A percentile compares a stretch with the other conserved stretches of the same genome.
phyloP scores from a whole-genome alignment of 108 stramenopile species.

The Mediolabrus comicus region DNA sequence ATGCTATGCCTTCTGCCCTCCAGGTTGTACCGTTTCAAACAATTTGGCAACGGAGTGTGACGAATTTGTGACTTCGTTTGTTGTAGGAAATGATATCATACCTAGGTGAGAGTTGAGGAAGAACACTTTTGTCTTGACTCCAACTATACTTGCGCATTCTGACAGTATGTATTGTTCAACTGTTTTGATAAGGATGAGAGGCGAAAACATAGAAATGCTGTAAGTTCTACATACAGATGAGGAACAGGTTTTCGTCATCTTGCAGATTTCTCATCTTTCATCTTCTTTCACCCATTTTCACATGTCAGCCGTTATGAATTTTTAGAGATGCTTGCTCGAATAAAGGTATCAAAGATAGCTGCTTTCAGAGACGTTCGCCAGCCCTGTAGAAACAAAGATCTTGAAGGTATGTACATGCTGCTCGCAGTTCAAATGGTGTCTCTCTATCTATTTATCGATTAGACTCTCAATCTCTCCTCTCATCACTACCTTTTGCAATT shows the following conservation, averaged over 20 bases:
- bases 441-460: background rate
- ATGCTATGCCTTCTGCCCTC: slow-evolving; percentile 32
- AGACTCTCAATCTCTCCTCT: background rate
- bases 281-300: background rate
- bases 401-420: background rate
- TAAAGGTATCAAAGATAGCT: slow-evolving; percentile 9
- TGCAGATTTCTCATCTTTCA: background rate
- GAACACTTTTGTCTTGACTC: too few species aligned
- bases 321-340: slow-evolving; percentile 8
- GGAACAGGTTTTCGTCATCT: background rate
- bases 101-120: slow-evolving; percentile 3
- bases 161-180: too few species aligned
- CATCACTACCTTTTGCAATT: background rate
- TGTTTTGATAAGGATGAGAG: slow-evolving; percentile 2
- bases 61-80: slow-evolving; percentile 20
- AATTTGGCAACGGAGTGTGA: slow-evolving; percentile 20
- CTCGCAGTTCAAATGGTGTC: background rate
- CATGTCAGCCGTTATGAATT: slow-evolving; percentile 7
- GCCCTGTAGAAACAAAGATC: slow-evolving; percentile 11
- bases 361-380: background rate
- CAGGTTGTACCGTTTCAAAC: slow-evolving; percentile 22
- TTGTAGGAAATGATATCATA: slow-evolving; percentile 29
- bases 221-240: background rate
- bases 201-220: background rate
- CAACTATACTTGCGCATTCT: too few species aligned